Conservation (phyloP, 768 basidiomycete species). For the Naematelia aurantialba region DNA sequence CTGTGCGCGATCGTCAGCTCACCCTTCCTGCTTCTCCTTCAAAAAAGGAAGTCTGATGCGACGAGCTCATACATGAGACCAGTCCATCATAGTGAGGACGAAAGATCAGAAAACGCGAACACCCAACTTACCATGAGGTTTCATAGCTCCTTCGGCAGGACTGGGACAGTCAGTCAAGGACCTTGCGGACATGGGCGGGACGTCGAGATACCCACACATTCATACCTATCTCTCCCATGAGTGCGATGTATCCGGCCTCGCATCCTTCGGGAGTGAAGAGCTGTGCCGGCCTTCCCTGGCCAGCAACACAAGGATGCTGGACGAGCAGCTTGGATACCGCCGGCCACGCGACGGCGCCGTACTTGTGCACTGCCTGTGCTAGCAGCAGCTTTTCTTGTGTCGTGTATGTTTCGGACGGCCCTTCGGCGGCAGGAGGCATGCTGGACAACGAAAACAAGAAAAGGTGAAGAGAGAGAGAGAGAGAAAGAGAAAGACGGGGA, state of each 20-base stretch:
- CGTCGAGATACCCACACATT: conserved; percentile 55
- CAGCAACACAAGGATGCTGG: conserved; percentile 57
- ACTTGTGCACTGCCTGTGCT: conserved; percentile 80
- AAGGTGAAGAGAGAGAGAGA: not conserved
- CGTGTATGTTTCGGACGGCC: conserved; percentile 1
- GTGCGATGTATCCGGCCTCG: conserved; percentile 61
- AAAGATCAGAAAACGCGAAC: not conserved
- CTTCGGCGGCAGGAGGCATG: not conserved
- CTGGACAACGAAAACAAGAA: not conserved
- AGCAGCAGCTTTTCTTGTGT: conserved; percentile 70
- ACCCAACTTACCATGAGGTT: conserved; percentile 59
- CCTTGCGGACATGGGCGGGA: too few species aligned
- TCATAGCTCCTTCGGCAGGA: conserved; percentile 55
- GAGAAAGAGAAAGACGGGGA: too few species aligned
- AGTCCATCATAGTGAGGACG: too few species aligned
- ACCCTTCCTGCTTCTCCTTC: too few species aligned
- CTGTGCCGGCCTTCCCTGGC: conserved; percentile 58
- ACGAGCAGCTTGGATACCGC: conserved; percentile 63
- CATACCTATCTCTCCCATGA: conserved; percentile 67
- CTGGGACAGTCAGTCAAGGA: too few species aligned
- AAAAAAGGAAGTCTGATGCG: too few species aligned
- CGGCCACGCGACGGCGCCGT: conserved; percentile 63
- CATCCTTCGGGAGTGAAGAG: conserved; percentile 73
- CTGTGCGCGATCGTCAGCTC: conserved; percentile 55
- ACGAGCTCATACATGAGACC: too few species aligned